Conservation (phyloP, 2,329 filamentous ascomycete genomes). For the Phaeosphaeriaceae sp. region DNA sequence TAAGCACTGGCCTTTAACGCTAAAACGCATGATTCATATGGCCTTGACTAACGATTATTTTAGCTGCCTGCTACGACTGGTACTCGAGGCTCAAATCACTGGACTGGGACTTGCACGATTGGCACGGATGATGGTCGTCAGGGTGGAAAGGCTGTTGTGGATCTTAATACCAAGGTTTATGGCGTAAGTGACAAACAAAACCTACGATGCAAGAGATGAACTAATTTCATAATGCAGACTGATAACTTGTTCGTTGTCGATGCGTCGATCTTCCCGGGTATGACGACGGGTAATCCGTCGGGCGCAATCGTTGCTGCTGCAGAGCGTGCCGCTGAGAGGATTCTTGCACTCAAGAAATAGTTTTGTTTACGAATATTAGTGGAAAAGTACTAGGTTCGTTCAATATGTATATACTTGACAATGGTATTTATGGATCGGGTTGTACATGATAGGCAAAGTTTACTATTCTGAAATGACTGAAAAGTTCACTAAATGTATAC, state of each 20-base stretch:
- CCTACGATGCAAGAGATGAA: no score
- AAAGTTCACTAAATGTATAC: no score
- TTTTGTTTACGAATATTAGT: no score
- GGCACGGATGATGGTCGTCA: conserved; percentile 44
- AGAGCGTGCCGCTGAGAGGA: conserved; percentile 36
- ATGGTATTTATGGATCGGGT: no score
- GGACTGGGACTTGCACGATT: conserved; percentile 61
- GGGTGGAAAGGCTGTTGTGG: conserved; percentile 52
- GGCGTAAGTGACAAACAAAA: conserved; percentile 16
- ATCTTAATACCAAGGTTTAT: conserved; percentile 56
- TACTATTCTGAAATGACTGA: no score
- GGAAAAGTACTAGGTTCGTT: no score
- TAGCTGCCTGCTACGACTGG: conserved; percentile 32
- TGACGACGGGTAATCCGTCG: conserved; percentile 39
- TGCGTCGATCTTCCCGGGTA: conserved; percentile 52
- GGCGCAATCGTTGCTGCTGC: conserved; percentile 35
- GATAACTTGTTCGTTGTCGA: conserved; percentile 52
- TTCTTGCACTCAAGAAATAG: conserved; percentile 26
- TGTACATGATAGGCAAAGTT: no score
- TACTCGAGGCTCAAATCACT: conserved; percentile 49
- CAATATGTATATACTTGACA: no score
- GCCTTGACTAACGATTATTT: not conserved
- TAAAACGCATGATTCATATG: not conserved
- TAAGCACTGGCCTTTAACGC: conserved; percentile 9
- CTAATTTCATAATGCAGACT: no score